Evolutionary conservation across 352 stramenopile genomes (phyloP).

Genomic region (Globisporangium mamillatum): DNA sequence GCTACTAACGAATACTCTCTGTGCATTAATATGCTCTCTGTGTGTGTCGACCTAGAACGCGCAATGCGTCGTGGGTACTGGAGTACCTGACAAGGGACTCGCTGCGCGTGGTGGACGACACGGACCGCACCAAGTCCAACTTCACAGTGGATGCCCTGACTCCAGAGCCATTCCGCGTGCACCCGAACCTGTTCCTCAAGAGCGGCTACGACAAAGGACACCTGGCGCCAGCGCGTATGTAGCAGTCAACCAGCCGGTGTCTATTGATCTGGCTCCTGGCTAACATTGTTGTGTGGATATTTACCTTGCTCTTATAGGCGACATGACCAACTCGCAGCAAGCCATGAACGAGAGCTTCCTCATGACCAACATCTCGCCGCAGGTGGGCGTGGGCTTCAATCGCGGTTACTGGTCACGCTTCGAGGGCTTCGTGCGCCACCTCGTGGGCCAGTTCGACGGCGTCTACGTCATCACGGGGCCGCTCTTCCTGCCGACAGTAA

Average conservation of each 20-base stretch:
- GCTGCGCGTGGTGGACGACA: conserved; percentile 62
- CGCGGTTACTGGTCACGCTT: conserved; percentile 85
- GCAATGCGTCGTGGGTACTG: conserved; percentile 85
- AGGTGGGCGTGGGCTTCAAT: conserved; percentile 88
- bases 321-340: conserved; percentile 83
- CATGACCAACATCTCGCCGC: conserved; percentile 95
- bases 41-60: conserved; percentile 35
- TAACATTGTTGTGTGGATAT: neutral
- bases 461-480: conserved; percentile 93
- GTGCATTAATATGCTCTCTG: neutral
- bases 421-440: conserved; percentile 83
- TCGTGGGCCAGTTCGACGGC: conserved; percentile 71
- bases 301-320: conserved; percentile 33
- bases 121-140: conserved; percentile 76
- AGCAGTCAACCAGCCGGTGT: neutral
- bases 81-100: conserved; percentile 77
- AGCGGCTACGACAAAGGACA: conserved; percentile 95
- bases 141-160: conserved; percentile 85
- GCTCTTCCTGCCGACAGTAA: conserved; percentile 88
- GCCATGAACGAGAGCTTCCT: conserved; percentile 93
- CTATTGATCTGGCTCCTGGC: too few relatives aligned
- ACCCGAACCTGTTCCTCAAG: conserved; percentile 86
- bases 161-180: conserved; percentile 77
- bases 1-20: neutral
- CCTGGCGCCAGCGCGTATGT: conserved; percentile 84